phyloP scores from a whole-genome alignment of 75 land plant genomes.

The Sequoiadendron giganteum region DNA sequence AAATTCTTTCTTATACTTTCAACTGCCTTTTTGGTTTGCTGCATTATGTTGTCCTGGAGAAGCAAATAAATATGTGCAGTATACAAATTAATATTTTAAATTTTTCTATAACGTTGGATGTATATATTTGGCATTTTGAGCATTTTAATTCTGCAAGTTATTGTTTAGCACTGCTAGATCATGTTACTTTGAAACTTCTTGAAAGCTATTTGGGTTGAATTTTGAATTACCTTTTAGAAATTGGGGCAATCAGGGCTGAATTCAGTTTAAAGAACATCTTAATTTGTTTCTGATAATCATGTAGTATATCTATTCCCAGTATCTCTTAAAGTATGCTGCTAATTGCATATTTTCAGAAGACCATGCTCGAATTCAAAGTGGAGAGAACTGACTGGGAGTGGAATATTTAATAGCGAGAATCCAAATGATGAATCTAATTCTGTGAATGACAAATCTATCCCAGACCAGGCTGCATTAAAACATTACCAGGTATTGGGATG shows the following conservation, averaged over 20 bases:
- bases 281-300: background rate
- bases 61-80: background rate
- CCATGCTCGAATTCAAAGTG: constrained; percentile 45
- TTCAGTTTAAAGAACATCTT: background rate
- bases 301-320: background rate
- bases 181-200: background rate
- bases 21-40: background rate
- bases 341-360: constrained; percentile 19
- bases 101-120: background rate
- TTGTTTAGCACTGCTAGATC: background rate
- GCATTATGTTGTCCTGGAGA: background rate
- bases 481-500: constrained; percentile 2
- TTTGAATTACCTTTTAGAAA: background rate
- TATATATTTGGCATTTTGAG: background rate
- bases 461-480: background rate
- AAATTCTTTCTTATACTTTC: background rate
- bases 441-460: background rate
- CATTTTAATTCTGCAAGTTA: background rate
- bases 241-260: background rate
- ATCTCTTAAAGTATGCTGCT: background rate
- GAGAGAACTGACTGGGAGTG: constrained; percentile 51
- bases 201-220: background rate
- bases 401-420: constrained; percentile 22
- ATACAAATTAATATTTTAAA: background rate
- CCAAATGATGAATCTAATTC: constrained; percentile 8